These are phyloP conservation scores for Cinchona pubescens DNA, from an alignment of 257 asterid genomes.

Conservation along the genomic window DNA sequence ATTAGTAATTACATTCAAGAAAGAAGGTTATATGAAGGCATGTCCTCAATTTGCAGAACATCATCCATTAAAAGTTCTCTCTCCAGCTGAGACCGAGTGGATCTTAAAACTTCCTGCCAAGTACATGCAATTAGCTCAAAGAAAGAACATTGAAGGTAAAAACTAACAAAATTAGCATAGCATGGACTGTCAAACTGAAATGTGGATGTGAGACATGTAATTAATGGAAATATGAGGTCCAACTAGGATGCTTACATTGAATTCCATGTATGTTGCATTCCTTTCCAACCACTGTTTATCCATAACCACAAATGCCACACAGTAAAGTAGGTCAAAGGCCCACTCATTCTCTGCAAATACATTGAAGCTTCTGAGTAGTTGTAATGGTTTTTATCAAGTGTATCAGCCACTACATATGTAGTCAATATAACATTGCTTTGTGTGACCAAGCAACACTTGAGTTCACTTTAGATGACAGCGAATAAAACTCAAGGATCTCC, in stretches of 20 bases:
- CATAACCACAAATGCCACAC: constrained; percentile 79
- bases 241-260: constrained; percentile 48
- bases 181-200: neutral
- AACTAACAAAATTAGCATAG: neutral
- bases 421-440: neutral
- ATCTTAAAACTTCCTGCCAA: constrained; percentile 56
- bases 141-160: neutral
- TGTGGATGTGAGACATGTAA: neutral
- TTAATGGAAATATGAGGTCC: neutral
- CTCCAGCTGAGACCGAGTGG: constrained; percentile 63
- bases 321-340: constrained; percentile 78
- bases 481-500: neutral
- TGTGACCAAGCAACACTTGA: neutral
- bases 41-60: constrained; percentile 61
- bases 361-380: neutral
- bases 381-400: neutral
- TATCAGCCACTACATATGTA: too few relatives aligned
- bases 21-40: constrained; percentile 75
- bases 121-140: neutral
- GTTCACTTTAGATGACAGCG: neutral
- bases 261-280: constrained; percentile 77
- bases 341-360: constrained; percentile 68
- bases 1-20: constrained; percentile 23
- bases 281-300: constrained; percentile 82
- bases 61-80: constrained; percentile 68